These are phyloP conservation scores for Chlamydomonas asymmetrica DNA, from an alignment of 139 green algal species.

Conservation along the genomic window DNA sequence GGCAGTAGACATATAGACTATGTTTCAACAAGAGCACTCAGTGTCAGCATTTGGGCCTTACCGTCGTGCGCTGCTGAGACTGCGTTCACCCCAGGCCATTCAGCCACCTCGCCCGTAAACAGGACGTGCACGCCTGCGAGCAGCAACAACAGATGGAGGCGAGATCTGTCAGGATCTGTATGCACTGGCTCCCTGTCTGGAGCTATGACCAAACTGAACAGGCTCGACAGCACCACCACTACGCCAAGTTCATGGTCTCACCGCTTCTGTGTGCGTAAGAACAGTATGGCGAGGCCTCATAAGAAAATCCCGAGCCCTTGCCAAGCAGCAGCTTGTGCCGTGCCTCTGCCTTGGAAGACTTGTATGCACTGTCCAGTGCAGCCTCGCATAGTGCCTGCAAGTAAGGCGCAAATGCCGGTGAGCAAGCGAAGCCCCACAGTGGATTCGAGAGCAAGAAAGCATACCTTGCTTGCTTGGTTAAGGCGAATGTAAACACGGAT, in stretches of 20 bases:
- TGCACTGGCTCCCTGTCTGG: no score
- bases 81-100: conserved; percentile 61
- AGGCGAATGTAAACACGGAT: background rate
- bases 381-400: background rate
- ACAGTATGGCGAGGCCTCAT: conserved; percentile 47
- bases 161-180: no score
- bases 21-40: background rate
- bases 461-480: background rate
- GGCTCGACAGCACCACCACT: no score
- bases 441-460: background rate
- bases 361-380: conserved; percentile 4
- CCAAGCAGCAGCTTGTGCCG: conserved; percentile 10
- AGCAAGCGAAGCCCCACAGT: background rate
- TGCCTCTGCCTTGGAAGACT: background rate
- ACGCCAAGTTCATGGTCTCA: no score
- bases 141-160: no score
- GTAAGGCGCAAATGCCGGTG: background rate
- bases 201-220: no score
- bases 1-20: background rate
- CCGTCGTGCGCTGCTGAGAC: conserved; percentile 52
- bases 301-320: conserved; percentile 34
- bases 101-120: conserved; percentile 58
- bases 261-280: conserved; percentile 42
- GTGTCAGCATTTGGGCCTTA: conserved; percentile 11
- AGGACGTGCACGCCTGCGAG: conserved; percentile 55